Conservation (phyloP, 108 stramenopile species). For the Stephanodiscus triporus region DNA sequence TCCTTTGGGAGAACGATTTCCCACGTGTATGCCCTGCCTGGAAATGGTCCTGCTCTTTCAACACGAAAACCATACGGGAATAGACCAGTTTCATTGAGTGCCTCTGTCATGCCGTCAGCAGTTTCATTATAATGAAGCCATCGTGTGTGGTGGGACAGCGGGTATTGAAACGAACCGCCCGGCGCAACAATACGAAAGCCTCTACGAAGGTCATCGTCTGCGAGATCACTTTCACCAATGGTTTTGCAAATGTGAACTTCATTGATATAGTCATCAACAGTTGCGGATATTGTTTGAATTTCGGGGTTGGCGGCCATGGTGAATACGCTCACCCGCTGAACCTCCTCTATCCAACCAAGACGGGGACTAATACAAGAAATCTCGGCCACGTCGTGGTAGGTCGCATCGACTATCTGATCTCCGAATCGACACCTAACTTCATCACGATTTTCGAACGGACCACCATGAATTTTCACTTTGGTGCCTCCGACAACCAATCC, state of each 20-base stretch:
- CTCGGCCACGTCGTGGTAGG: slow-evolving; percentile 18
- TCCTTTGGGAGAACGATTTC: slow-evolving; percentile 37
- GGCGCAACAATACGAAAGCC: slow-evolving; percentile 41
- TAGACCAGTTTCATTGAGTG: slow-evolving; percentile 34
- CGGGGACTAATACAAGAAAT: slow-evolving; percentile 37
- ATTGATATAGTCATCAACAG: slow-evolving; percentile 29
- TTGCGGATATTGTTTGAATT: slow-evolving; percentile 48
- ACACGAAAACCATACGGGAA: slow-evolving; percentile 39
- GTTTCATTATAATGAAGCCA: slow-evolving; percentile 49
- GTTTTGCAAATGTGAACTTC: slow-evolving; percentile 37
- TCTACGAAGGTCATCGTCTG: slow-evolving; percentile 37
- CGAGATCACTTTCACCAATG: slow-evolving; percentile 10
- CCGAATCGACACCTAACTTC: slow-evolving; percentile 52
- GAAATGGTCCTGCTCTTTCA: slow-evolving; percentile 23
- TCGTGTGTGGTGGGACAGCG: slow-evolving; percentile 25
- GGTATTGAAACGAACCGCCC: slow-evolving; percentile 27
- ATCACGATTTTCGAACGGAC: slow-evolving; percentile 28
- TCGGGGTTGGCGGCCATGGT: slow-evolving; percentile 45
- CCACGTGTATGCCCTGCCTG: slow-evolving; percentile 40
- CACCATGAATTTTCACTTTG: slow-evolving; percentile 33
- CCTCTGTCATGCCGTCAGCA: slow-evolving; percentile 36
- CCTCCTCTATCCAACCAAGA: slow-evolving; percentile 44
- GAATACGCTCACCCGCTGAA: slow-evolving; percentile 47
- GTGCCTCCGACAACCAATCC: slow-evolving; percentile 45
- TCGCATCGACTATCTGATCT: slow-evolving; percentile 32